Evolutionary conservation across 192 early-diverging fungal species (phyloP).

Genomic region (Mortierella hygrophila): DNA sequence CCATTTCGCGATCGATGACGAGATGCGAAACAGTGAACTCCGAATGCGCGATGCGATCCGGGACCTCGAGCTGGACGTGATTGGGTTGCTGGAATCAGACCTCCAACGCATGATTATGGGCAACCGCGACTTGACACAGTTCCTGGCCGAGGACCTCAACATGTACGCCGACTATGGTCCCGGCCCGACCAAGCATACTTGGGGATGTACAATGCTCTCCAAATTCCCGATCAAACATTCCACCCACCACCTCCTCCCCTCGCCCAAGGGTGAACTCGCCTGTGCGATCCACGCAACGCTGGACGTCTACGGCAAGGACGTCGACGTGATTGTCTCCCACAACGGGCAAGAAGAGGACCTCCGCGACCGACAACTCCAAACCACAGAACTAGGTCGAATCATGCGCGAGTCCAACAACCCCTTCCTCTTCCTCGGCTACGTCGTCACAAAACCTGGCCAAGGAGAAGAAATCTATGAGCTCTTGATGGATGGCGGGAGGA

Average conservation of each 20-base stretch:
- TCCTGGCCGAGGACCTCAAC: slow-evolving; percentile 75
- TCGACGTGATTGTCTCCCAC: slow-evolving; percentile 82
- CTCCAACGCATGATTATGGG: slow-evolving; percentile 83
- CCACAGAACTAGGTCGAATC: slow-evolving; percentile 78
- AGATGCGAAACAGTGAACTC: slow-evolving; percentile 80
- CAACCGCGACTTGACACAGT: slow-evolving; percentile 81
- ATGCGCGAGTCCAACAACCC: slow-evolving; percentile 77
- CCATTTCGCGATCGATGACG: slow-evolving; percentile 84
- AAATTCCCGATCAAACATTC: slow-evolving; percentile 80
- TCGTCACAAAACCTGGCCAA: slow-evolving; percentile 76
- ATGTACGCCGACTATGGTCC: slow-evolving; percentile 85
- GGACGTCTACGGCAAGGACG: slow-evolving; percentile 76
- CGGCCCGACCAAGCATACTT: slow-evolving; percentile 82
- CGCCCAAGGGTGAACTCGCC: slow-evolving; percentile 80
- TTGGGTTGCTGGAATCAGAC: slow-evolving; percentile 81
- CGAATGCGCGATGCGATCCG: slow-evolving; percentile 76
- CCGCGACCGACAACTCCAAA: slow-evolving; percentile 76
- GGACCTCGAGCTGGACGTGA: slow-evolving; percentile 80
- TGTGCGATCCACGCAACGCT: slow-evolving; percentile 86
- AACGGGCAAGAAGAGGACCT: slow-evolving; percentile 84
- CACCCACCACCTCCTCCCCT: slow-evolving; percentile 78
- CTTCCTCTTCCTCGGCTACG: slow-evolving; percentile 81
- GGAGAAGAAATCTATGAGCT: slow-evolving; percentile 65
- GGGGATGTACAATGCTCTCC: slow-evolving; percentile 83
- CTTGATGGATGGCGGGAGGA: slow-evolving; percentile 69